Percentiles rank a stretch among this genome's conserved stretches.
Conservation (phyloP, 352 stramenopile species). For the Phytopythium chamaehyphon region DNA sequence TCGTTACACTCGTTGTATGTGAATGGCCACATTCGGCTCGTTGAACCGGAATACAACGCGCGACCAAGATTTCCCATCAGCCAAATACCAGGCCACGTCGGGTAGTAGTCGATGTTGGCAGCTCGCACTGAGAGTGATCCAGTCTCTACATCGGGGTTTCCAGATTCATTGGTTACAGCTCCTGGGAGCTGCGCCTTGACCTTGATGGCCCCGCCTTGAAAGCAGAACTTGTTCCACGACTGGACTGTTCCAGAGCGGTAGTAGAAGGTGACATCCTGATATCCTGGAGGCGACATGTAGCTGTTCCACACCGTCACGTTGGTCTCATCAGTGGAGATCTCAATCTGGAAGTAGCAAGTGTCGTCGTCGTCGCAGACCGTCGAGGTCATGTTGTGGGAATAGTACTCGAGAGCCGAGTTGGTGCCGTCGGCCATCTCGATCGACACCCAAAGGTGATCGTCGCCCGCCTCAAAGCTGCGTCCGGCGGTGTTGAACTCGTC, state of each 20-base stretch:
- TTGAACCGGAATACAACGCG: constrained; percentile 35
- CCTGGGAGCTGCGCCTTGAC: constrained; percentile 85
- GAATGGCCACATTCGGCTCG: constrained; percentile 92
- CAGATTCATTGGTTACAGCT: constrained; percentile 37
- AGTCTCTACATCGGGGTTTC: constrained; percentile 46
- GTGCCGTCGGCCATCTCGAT: constrained; percentile 69
- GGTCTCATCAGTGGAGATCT: constrained; percentile 36
- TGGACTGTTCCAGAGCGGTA: constrained; percentile 81
- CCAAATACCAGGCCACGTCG: constrained; percentile 91
- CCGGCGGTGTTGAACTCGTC: constrained; percentile 67
- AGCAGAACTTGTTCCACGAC: constrained; percentile 93
- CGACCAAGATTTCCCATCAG: constrained; percentile 91
- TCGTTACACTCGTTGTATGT: constrained; percentile 87
- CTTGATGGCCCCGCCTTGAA: constrained; percentile 88
- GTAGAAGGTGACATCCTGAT: constrained; percentile 41
- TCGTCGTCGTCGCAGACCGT: constrained; percentile 50
- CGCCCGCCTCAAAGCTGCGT: constrained; percentile 86
- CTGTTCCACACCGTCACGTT: constrained; percentile 55
- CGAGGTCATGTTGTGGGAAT: constrained; percentile 68
- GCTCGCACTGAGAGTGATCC: constrained; percentile 15
- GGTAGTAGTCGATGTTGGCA: constrained; percentile 32
- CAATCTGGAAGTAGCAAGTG: constrained; percentile 62
- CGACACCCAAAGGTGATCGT: constrained; percentile 94
- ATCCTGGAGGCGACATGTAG: constrained; percentile 46
- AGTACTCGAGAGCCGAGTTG: constrained; percentile 69